phyloP scores from a whole-genome alignment of 140 eudicot genomes.

The Stevia rebaudiana region DNA sequence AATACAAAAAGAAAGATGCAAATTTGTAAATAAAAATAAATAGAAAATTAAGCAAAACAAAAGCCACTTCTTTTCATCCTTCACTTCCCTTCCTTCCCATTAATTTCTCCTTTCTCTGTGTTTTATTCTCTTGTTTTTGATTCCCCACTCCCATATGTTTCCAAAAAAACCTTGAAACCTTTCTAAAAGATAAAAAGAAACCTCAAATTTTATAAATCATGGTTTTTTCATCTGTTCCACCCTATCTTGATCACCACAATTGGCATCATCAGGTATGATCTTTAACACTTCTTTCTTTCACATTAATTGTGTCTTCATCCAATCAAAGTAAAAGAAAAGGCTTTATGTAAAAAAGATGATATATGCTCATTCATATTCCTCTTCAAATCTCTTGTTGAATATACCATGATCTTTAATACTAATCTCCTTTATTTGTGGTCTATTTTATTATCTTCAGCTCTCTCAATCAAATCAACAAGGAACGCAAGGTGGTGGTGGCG shows the following conservation, averaged over 20 bases:
- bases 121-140: conserved; percentile 49
- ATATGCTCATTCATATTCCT: conserved; percentile 54
- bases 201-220: conserved; percentile 42
- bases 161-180: conserved; percentile 57
- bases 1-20: conserved; percentile 46
- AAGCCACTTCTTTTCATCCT: conserved; percentile 33
- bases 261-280: conserved; percentile 37
- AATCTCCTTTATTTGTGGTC: conserved; percentile 1
- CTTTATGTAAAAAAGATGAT: conserved; percentile 30
- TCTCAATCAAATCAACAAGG: conserved; percentile 47
- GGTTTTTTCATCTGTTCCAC: conserved; percentile 71
- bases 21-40: neutral
- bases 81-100: conserved; percentile 27
- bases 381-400: conserved; percentile 33
- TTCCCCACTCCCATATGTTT: conserved; percentile 58
- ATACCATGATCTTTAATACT: conserved; percentile 30
- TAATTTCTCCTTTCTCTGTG: conserved; percentile 31
- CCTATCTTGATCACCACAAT: conserved; percentile 65
- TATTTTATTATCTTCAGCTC: conserved; percentile 22
- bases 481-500: conserved; percentile 18
- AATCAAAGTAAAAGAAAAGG: conserved; percentile 29
- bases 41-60: conserved; percentile 23
- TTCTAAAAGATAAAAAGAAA: conserved; percentile 46
- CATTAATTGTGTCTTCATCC: conserved; percentile 21
- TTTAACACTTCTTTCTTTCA: conserved; percentile 16